Base-by-base conservation (phyloP, 2,329 filamentous ascomycete species). In the Penicillium sp. region DNA sequence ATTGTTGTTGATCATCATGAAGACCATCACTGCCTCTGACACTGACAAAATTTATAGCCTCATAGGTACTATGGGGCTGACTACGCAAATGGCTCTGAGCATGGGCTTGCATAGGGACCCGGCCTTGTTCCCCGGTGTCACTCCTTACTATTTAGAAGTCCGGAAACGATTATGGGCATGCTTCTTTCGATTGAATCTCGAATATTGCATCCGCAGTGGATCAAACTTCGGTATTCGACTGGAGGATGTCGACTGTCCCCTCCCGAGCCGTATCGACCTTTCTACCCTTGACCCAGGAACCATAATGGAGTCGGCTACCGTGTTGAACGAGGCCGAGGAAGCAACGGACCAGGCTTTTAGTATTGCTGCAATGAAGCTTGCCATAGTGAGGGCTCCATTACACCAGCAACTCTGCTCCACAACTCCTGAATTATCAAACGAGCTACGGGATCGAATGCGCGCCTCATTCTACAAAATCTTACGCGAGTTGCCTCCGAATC, bases 401-500 rank as follows among this genome's bases (percentile, higher is more conserved):
- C 41, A 54, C 33, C 31, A 49, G 37, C 33, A 33, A 47, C 35
- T 47, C 21, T 41, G 33, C 33, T 38, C 52, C 21, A 49, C 33
- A 41, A 31, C 31, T 9, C 43, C 42, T n/a, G n/a, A 10, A 48
- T 38, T 50, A 50, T 59, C 48, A 47, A 42, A n/a, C 23, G 47
- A 50, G 12, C 33, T 50, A 27, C 31, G 47, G 23, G 17, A 25
- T 38, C 47, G 43, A 15, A 46, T 46, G 43, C 25, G 43, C 10
- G 43, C 6, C 6, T 46, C 43, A 1, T 29, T 46, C 6, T 10
- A 46, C 12, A 46, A 46, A 10, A 46, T 46, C 17, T 27, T 46
- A 25, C 43, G 6, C 13, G 27, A 46, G 17, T 46, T 46, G 6
- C 43, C 25, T 29, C 6, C 43, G 6, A 46, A 31, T 46, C 25